phyloP scores from a whole-genome alignment of 768 basidiomycete species.

The Phylloporus sp. region DNA sequence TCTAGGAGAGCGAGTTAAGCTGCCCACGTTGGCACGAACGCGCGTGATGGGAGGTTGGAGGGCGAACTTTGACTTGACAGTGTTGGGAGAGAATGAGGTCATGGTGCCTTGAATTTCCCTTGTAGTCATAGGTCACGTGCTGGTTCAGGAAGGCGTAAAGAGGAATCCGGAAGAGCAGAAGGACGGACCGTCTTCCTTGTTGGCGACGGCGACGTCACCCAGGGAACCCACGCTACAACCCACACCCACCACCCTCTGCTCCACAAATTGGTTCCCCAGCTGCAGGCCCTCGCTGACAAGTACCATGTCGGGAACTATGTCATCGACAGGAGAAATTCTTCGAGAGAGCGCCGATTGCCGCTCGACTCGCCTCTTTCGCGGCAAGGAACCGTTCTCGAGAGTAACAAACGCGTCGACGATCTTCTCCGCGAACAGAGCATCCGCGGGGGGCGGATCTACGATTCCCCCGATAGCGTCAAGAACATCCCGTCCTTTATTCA shows the following conservation, averaged over 20 bases:
- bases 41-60: constrained; percentile 89
- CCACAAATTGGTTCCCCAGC: constrained; percentile 47
- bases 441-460: constrained; percentile 50
- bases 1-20: constrained; percentile 38
- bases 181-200: constrained; percentile 91
- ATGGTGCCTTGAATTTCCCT: constrained; percentile 91
- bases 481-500: too few species aligned
- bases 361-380: constrained; percentile 61
- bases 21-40: constrained; percentile 76
- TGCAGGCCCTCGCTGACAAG: constrained; percentile 46
- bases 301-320: constrained; percentile 62
- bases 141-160: constrained; percentile 27
- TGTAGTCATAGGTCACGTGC: constrained; percentile 98
- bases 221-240: constrained; percentile 32
- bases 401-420: constrained; percentile 41
- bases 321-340: constrained; percentile 58
- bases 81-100: constrained; percentile 30
- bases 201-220: constrained; percentile 26
- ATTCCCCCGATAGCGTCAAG: too few species aligned
- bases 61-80: constrained; percentile 97
- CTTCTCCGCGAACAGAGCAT: constrained; percentile 52
- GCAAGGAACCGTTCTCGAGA: constrained; percentile 48
- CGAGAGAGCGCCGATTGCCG: constrained; percentile 72
- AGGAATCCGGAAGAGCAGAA: constrained; percentile 41
- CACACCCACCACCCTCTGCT: constrained; percentile 37